Evolutionary conservation across 1,284 basidiomycete species (phyloP).

Genomic region (Apiotrichum brassicae): DNA sequence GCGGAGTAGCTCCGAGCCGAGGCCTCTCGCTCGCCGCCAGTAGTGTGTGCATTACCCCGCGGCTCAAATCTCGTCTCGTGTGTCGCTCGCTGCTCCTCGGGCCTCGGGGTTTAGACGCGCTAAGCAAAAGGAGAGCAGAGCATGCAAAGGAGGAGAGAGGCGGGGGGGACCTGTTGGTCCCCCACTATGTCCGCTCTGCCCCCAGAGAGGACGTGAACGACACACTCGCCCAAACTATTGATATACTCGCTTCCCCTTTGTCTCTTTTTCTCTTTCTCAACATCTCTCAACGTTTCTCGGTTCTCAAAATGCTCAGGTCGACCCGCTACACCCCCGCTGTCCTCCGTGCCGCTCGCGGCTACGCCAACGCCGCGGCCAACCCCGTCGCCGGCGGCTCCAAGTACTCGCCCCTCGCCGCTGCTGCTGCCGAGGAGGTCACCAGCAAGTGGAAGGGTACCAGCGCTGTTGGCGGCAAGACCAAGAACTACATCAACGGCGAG

Average conservation of each 20-base stretch:
- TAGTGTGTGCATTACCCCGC: too few relatives aligned
- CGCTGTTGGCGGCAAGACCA: constrained; percentile 71
- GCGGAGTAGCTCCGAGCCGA: too few relatives aligned
- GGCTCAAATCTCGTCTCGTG: too few relatives aligned
- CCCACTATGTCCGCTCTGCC: too few relatives aligned
- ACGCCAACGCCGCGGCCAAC: constrained; percentile 23
- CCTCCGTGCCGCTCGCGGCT: constrained; percentile 19
- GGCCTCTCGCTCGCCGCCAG: too few relatives aligned
- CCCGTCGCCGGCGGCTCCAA: constrained; percentile 10
- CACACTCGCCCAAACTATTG: too few relatives aligned
- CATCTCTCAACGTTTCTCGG: constrained; percentile 3
- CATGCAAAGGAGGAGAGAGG: too few relatives aligned
- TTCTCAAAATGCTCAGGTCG: constrained; percentile 17
- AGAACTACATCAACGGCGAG: constrained; percentile 82
- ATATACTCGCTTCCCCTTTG: background rate
- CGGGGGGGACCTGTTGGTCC: too few relatives aligned
- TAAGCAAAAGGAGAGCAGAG: too few relatives aligned
- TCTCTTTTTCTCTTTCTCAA: constrained; percentile 1
- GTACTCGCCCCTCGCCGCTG: constrained; percentile 28
- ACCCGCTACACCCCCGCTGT: constrained; percentile 4
- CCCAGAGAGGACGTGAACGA: too few relatives aligned
- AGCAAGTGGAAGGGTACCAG: constrained; percentile 73
- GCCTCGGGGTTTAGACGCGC: too few relatives aligned
- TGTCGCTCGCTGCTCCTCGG: too few relatives aligned
- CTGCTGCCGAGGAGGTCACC: constrained; percentile 37